Percentiles rank a stretch among this genome's conserved stretches.
phyloP scores from a whole-genome alignment of 768 basidiomycete species.

The Tricholomella constricta region DNA sequence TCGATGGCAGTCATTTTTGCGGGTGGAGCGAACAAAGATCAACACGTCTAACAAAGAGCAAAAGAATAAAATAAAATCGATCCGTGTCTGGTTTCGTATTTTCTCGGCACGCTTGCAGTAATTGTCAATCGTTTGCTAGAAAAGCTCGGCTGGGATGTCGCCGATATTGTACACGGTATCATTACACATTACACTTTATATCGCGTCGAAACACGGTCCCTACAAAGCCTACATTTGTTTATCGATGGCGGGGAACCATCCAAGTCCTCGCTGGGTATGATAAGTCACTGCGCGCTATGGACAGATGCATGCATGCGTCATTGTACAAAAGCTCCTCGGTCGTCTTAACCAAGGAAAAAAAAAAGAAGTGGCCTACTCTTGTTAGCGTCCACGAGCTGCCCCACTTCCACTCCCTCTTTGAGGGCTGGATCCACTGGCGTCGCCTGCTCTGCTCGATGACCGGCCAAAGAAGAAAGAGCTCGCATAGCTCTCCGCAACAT shows the following conservation, averaged over 20 bases:
- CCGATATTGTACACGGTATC: too few species aligned
- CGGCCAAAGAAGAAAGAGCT: constrained; percentile 69
- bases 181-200: constrained; percentile 3
- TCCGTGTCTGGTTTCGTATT: too few species aligned
- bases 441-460: constrained; percentile 24
- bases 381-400: constrained; percentile 11
- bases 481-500: constrained; percentile 71
- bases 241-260: neutral
- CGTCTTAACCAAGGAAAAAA: neutral
- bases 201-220: neutral
- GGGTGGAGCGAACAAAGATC: constrained; percentile 11
- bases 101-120: too few species aligned
- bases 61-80: too few species aligned
- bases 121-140: too few species aligned
- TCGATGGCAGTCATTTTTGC: constrained; percentile 49
- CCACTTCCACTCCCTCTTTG: constrained; percentile 10
- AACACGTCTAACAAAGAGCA: too few species aligned
- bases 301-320: neutral
- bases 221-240: neutral
- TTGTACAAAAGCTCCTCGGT: neutral
- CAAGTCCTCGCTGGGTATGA: constrained; percentile 3
- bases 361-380: neutral
- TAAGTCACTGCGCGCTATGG: neutral
- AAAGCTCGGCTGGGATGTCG: too few species aligned
- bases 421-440: constrained; percentile 13